Percentiles rank a stretch among this genome's conserved stretches.
These are phyloP conservation scores for Scedosporium minutisporum DNA, from an alignment of 2,329 filamentous ascomycete genomes.

Conservation along the genomic window DNA sequence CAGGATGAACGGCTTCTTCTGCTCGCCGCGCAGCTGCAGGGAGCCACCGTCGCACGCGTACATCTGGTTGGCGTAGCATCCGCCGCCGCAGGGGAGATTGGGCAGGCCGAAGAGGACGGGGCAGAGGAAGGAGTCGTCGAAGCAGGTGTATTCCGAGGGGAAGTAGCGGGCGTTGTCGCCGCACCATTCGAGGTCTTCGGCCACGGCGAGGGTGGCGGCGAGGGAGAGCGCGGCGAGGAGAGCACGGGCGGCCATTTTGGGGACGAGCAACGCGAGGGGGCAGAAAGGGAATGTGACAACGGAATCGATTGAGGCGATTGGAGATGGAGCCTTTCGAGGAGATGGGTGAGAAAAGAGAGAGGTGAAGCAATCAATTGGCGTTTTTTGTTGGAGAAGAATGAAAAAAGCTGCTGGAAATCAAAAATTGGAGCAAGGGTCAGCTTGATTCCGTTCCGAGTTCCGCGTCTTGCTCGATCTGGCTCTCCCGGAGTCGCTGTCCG, in stretches of 20 bases:
- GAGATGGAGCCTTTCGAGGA: not conserved
- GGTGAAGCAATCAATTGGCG: not conserved
- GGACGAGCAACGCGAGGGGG: too few species aligned
- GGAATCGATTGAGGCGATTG: too few species aligned
- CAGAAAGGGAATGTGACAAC: too few species aligned
- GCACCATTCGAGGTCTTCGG: conserved; percentile 6
- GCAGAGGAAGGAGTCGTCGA: conserved; percentile 4
- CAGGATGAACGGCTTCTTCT: not conserved
- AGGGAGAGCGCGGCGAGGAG: conserved; percentile 6
- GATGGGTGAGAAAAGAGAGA: not conserved
- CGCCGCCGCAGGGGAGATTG: conserved; percentile 2
- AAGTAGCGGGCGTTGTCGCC: conserved; percentile 3
- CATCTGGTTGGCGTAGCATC: conserved; percentile 6
- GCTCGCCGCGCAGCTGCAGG: not conserved
- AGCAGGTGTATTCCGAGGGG: conserved; percentile 8
- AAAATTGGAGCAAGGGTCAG: not conserved
- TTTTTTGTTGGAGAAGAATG: not conserved
- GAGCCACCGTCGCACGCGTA: conserved; percentile 2
- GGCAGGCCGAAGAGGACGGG: conserved; percentile 5
- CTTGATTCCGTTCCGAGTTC: not conserved
- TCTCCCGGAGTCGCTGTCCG: not conserved
- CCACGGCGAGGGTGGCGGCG: not conserved
- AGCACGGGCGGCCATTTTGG: not conserved
- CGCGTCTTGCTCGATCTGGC: not conserved
- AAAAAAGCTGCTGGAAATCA: not conserved